These are phyloP conservation scores for Kodamaea sp. DNA, from an alignment of 1,139 yeast genomes.

Conservation along the genomic window DNA sequence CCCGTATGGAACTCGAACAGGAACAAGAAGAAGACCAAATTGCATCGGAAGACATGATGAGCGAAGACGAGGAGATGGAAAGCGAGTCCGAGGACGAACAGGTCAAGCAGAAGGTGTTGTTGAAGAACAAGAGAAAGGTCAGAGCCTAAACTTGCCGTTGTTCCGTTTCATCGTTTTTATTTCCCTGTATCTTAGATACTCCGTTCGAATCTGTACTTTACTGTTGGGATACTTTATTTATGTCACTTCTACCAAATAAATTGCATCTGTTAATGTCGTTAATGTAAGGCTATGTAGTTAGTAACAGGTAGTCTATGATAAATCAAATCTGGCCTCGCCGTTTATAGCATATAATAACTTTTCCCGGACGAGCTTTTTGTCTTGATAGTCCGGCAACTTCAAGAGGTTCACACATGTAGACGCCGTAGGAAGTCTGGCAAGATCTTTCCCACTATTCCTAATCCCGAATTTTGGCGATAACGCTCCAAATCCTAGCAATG, in stretches of 20 bases:
- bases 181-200: neutral
- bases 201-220: slow-evolving; percentile 6
- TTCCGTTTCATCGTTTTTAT: neutral
- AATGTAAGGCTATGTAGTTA: no score
- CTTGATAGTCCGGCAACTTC: slow-evolving; percentile 78
- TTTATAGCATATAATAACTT: slow-evolving; percentile 78
- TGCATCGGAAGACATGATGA: slow-evolving; percentile 38
- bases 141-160: slow-evolving; percentile 13
- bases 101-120: slow-evolving; percentile 71
- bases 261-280: neutral
- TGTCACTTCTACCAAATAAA: neutral
- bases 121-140: slow-evolving; percentile 66
- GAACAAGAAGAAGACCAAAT: slow-evolving; percentile 45
- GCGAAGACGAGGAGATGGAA: slow-evolving; percentile 45
- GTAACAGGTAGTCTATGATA: slow-evolving; percentile 51
- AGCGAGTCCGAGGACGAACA: slow-evolving; percentile 44
- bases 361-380: slow-evolving; percentile 55
- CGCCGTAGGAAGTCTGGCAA: slow-evolving; percentile 75
- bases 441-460: slow-evolving; percentile 62
- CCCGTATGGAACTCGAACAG: slow-evolving; percentile 48
- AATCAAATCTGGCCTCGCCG: slow-evolving; percentile 83
- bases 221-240: slow-evolving; percentile 1
- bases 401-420: slow-evolving; percentile 89
- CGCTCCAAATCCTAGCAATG: slow-evolving; percentile 79
- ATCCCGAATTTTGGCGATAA: slow-evolving; percentile 82